Percentiles rank a stretch among this genome's conserved stretches.
Conservation (phyloP, 306 rosid species). For the Fagus sylvatica region DNA sequence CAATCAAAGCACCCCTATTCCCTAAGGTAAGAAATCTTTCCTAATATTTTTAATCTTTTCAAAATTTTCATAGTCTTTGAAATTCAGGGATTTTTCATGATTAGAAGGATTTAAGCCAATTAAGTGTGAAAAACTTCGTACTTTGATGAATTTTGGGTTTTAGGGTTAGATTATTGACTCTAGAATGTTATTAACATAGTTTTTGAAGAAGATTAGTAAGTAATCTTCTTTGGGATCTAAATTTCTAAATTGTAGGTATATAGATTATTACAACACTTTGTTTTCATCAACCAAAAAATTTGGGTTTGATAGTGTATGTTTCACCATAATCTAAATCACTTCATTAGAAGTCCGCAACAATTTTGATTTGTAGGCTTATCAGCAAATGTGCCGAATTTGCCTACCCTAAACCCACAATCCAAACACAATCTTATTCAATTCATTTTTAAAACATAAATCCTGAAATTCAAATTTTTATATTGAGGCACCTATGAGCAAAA, state of each 20-base stretch:
- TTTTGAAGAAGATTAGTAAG: background rate
- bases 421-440: background rate
- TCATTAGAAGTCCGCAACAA: background rate
- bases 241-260: background rate
- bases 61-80: no score
- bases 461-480: background rate
- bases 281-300: background rate
- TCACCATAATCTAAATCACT: background rate
- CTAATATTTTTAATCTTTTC: no score
- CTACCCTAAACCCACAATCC: background rate
- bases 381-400: background rate
- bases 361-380: background rate
- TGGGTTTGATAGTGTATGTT: background rate
- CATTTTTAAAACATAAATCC: background rate
- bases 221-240: background rate
- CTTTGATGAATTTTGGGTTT: no score
- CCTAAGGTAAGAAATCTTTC: no score
- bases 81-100: no score
- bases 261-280: background rate
- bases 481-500: background rate
- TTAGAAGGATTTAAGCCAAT: no score
- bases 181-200: no score
- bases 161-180: no score
- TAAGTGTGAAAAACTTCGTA: no score
- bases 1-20: no score